phyloP scores from a whole-genome alignment of 2,329 filamentous ascomycete species.

The Paraconiothyrium brasiliense region DNA sequence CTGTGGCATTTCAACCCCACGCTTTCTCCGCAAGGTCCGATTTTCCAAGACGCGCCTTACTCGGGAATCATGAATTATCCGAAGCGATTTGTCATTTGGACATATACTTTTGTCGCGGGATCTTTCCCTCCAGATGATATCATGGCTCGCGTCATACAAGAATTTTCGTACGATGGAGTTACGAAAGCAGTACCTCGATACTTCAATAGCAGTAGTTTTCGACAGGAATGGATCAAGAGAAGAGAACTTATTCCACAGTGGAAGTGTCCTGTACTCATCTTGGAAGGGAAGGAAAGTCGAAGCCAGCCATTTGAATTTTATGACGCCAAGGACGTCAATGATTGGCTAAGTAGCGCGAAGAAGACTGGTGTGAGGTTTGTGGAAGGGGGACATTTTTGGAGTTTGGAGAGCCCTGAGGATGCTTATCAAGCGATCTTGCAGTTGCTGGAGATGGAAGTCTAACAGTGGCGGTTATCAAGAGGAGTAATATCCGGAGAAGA shows the following conservation, averaged over 20 bases:
- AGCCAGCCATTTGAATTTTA: slow-evolving; percentile 5
- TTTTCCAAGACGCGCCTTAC: slow-evolving; percentile 1
- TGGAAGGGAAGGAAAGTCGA: slow-evolving; percentile 6
- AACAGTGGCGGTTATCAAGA: neutral
- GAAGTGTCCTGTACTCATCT: neutral
- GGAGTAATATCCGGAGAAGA: too few relatives aligned
- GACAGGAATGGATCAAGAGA: slow-evolving; percentile 3
- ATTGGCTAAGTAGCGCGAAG: slow-evolving; percentile 1
- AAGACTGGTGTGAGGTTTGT: neutral
- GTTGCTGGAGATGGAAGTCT: neutral
- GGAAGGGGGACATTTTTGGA: slow-evolving; percentile 7
- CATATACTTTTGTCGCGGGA: slow-evolving; percentile 5
- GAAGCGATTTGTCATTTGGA: slow-evolving; percentile 1
- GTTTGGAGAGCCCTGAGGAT: slow-evolving; percentile 4
- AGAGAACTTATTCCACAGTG: neutral
- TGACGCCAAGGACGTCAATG: neutral
- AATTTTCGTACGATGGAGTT: slow-evolving; percentile 1
- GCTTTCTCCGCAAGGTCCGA: neutral
- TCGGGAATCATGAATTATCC: slow-evolving; percentile 1
- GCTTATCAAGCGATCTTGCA: neutral
- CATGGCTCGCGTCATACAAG: slow-evolving; percentile 6
- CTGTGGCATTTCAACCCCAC: slow-evolving; percentile 7
- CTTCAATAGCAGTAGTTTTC: slow-evolving; percentile 3
- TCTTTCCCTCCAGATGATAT: slow-evolving; percentile 1
- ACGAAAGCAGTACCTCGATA: slow-evolving; percentile 5